Evolutionary conservation across 2,329 filamentous ascomycete species (phyloP), one percentile per base, ranked within the genome.

Genomic region (Pseudogymnoascus sp.): DNA sequence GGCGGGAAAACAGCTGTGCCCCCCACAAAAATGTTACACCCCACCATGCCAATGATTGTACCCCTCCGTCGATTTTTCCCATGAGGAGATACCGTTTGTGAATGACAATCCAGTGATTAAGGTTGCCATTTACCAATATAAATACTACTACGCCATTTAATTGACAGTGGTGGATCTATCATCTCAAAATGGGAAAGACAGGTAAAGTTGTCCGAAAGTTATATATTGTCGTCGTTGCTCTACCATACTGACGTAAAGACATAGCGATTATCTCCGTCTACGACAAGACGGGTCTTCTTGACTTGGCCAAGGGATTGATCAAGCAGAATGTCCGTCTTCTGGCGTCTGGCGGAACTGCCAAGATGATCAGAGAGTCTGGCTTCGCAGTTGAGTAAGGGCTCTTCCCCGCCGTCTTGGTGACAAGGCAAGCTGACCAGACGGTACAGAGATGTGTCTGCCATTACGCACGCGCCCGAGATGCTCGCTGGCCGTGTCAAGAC

Each of bases 381-480:
- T 96, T 99, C 77, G 87, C 90, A 53, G 95, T 99, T 67, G 93
- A 97, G 89, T 96, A 83, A 78, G 88, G 78, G 21, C n/a, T 28
- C 31, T 64, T 63, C 64, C 63, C 44, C 17, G 21, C 26, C 10
- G 13, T 28, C 42, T 17, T 7, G 8, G 21, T 4, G 8, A 21
- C 6, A 38, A 53, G 11, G 7, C 36, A n/a, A 23, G 44, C 31
- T 40, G 36, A 42, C 42, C 62, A 17, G 35, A 60, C 63, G 44
- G 33, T 62, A n/a, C 70, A 96, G 91, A 79, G 95, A 99, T 80
- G 90, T 99, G 72, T 97, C 93, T 61, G 92, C 92, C 77, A 97
- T 99, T 78, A 99, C 95, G 61, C 88, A 91, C 74, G 93, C 95
- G 11, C 95, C 95, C 63, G 95, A 99, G 81, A 97, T 99, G 91